These are phyloP conservation scores for Nitzschia putrida DNA, from an alignment of 108 stramenopile species.

Conservation along the genomic window DNA sequence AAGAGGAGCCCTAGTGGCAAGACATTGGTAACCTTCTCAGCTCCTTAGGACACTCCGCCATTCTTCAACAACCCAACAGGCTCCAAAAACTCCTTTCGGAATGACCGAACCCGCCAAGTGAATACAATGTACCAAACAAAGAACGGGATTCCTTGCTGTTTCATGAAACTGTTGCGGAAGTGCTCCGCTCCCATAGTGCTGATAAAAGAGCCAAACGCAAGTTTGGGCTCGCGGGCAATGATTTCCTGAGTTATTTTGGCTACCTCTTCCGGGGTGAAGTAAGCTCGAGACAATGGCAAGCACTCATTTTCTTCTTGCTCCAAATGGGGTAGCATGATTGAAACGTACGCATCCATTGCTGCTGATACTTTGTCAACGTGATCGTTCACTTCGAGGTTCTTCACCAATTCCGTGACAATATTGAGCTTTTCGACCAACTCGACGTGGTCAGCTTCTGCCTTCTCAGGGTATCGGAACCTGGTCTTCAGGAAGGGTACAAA, in stretches of 20 bases:
- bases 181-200: constrained; percentile 20
- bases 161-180: constrained; percentile 45
- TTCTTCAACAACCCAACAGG: constrained; percentile 20
- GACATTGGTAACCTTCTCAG: no score
- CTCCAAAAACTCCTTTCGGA: constrained; percentile 7
- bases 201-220: constrained; percentile 30
- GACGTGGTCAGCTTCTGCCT: constrained; percentile 42
- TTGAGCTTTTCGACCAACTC: constrained; percentile 38
- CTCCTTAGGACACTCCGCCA: neutral
- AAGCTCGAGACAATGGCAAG: constrained; percentile 44
- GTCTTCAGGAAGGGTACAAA: constrained; percentile 38
- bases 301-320: constrained; percentile 43
- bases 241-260: constrained; percentile 16
- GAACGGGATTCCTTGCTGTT: constrained; percentile 35
- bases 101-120: neutral
- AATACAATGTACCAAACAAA: constrained; percentile 34
- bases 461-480: constrained; percentile 44
- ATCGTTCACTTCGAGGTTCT: constrained; percentile 32
- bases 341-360: constrained; percentile 28
- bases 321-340: constrained; percentile 45
- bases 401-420: constrained; percentile 23
- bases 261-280: constrained; percentile 43
- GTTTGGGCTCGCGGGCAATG: constrained; percentile 2
- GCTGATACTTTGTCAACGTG: constrained; percentile 13
- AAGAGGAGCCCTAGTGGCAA: no score